Conservation (phyloP, 2,329 filamentous ascomycete species). For the Aspergillus sp. region DNA sequence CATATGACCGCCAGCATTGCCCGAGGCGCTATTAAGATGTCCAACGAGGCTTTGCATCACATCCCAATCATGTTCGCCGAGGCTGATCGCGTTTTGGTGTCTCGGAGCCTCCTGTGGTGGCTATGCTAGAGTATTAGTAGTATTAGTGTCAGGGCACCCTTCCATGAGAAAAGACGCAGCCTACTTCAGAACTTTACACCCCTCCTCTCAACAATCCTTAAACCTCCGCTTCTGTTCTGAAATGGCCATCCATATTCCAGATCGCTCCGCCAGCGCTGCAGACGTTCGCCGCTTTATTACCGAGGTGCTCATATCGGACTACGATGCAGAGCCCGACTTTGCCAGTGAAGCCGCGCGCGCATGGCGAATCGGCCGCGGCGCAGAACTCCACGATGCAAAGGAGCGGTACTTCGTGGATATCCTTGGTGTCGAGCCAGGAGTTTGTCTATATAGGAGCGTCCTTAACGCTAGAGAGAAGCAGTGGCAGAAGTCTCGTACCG, state of each 20-base stretch:
- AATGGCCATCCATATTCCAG: neutral
- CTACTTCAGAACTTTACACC: no score
- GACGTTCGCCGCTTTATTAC: neutral
- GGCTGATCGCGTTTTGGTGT: no score
- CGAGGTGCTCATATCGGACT: neutral
- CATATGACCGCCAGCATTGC: no score
- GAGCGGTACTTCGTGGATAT: neutral
- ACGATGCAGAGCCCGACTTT: neutral
- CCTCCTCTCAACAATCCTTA: no score
- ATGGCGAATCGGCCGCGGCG: neutral
- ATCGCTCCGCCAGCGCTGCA: neutral
- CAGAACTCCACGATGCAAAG: neutral
- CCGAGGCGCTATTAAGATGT: no score
- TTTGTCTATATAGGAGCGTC: neutral
- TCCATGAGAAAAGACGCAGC: no score
- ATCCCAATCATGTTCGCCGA: no score
- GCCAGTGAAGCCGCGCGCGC: neutral
- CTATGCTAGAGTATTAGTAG: no score
- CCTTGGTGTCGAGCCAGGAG: neutral
- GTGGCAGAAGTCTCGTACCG: neutral
- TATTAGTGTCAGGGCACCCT: no score
- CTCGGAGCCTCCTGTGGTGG: no score
- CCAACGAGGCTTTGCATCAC: no score
- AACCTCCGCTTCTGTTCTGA: no score
- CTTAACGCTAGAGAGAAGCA: neutral